A percentile compares a stretch with the other conserved stretches of the same genome.
Conservation (phyloP, 2,329 filamentous ascomycete genomes). For the Fusarium concolor region DNA sequence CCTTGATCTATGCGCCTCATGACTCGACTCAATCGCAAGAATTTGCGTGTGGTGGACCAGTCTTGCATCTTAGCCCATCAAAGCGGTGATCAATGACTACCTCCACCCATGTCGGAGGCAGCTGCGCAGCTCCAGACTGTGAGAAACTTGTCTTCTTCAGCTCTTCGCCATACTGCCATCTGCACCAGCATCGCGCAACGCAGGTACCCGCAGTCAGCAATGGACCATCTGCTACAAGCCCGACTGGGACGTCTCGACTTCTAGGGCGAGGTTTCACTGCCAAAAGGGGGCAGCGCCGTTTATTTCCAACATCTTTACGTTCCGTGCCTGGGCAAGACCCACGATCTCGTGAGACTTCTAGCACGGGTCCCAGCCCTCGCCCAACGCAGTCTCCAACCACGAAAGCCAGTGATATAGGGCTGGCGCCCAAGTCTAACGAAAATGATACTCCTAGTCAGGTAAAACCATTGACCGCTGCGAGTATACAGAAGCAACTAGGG, state of each 20-base stretch:
- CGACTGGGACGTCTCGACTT: conserved; percentile 6
- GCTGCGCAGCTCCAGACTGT: conserved; percentile 28
- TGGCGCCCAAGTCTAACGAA: neutral
- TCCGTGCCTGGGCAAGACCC: neutral
- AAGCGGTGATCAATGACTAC: conserved; percentile 32
- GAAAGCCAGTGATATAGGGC: neutral
- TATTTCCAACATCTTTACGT: conserved; percentile 14
- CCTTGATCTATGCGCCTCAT: conserved; percentile 11
- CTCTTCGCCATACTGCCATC: conserved; percentile 30
- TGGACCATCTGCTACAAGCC: neutral
- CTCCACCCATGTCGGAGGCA: conserved; percentile 27
- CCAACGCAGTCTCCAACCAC: neutral
- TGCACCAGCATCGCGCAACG: conserved; percentile 18
- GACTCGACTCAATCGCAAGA: conserved; percentile 5
- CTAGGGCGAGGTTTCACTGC: conserved; percentile 22
- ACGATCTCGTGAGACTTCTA: neutral
- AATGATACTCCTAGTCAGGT: neutral
- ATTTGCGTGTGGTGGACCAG: conserved; percentile 16
- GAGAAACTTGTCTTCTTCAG: conserved; percentile 19
- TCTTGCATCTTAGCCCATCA: conserved; percentile 11
- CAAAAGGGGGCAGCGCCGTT: conserved; percentile 27
- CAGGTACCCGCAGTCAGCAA: neutral
- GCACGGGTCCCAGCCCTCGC: neutral
- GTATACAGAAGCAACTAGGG: neutral
- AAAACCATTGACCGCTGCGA: neutral